Evolutionary conservation across 2,329 filamentous ascomycete genomes (phyloP).

Genomic region (Ceratocystis destructans): DNA sequence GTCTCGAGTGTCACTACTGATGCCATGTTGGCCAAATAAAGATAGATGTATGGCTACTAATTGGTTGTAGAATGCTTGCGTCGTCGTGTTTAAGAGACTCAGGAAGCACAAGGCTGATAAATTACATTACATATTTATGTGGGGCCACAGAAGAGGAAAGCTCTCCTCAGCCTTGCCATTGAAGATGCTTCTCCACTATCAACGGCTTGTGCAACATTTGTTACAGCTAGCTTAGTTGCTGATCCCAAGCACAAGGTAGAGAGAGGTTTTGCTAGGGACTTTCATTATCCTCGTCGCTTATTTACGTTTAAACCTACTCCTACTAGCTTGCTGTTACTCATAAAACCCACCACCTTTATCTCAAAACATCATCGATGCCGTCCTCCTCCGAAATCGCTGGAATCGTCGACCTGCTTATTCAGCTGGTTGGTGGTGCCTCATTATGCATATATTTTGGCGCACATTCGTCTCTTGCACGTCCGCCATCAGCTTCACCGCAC

Average conservation of each 20-base stretch:
- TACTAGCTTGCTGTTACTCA: background rate
- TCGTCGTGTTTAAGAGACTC: background rate
- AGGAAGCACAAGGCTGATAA: background rate
- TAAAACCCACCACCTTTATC: background rate
- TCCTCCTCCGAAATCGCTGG: background rate
- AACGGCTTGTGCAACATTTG: background rate
- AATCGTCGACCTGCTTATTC: conserved; percentile 20
- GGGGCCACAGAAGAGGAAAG: background rate
- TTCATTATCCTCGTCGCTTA: too few species aligned
- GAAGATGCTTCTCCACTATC: background rate
- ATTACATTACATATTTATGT: background rate
- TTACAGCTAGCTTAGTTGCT: too few species aligned
- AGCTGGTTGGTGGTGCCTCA: conserved; percentile 51
- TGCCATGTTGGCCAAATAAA: conserved; percentile 42
- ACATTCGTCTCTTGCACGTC: conserved; percentile 71
- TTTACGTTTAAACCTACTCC: background rate
- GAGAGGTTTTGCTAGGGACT: too few species aligned
- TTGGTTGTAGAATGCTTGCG: background rate
- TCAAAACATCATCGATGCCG: background rate
- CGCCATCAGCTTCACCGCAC: conserved; percentile 58
- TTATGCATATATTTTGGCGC: conserved; percentile 74
- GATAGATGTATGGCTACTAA: background rate
- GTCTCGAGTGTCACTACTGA: conserved; percentile 73
- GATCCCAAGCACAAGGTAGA: too few species aligned
- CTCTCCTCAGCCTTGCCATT: background rate